phyloP scores from a whole-genome alignment of 2,329 filamentous ascomycete species.

The Aspergillus unguis region DNA sequence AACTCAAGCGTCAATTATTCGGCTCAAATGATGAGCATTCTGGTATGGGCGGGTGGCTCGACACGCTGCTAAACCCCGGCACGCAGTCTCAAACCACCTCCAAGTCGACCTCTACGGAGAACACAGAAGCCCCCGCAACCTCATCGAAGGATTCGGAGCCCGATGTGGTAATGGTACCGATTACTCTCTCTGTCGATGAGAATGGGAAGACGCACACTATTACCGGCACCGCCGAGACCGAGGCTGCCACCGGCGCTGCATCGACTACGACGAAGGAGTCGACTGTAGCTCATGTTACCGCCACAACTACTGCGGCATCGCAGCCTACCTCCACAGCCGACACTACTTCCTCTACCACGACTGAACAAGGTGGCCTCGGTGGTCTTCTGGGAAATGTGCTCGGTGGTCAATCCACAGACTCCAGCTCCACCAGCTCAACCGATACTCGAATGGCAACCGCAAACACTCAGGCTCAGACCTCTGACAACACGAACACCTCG shows the following conservation, averaged over 20 bases:
- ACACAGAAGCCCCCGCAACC: neutral
- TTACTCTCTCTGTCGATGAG: slow-evolving; percentile 22
- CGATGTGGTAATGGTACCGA: slow-evolving; percentile 18
- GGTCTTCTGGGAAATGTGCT: slow-evolving; percentile 1
- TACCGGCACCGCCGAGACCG: slow-evolving; percentile 13
- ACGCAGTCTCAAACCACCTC: neutral
- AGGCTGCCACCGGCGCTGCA: slow-evolving; percentile 10
- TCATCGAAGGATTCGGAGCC: slow-evolving; percentile 6
- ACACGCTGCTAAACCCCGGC: neutral
- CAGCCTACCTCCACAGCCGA: neutral
- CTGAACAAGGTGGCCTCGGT: neutral
- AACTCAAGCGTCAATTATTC: slow-evolving; percentile 28
- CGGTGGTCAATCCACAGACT: neutral
- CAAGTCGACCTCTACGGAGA: slow-evolving; percentile 1
- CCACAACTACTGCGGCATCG: slow-evolving; percentile 7
- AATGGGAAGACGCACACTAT: slow-evolving; percentile 25
- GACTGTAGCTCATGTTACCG: slow-evolving; percentile 4
- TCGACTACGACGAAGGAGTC: slow-evolving; percentile 14
- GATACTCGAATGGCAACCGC: neutral
- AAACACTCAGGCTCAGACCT: neutral
- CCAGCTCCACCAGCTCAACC: neutral
- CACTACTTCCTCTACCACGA: neutral
- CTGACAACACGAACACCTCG: neutral
- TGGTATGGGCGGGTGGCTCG: slow-evolving; percentile 1
- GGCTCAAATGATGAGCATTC: slow-evolving; percentile 4